phyloP scores from a whole-genome alignment of 2,329 filamentous ascomycete genomes.

The Trichoderma semiorbis region DNA sequence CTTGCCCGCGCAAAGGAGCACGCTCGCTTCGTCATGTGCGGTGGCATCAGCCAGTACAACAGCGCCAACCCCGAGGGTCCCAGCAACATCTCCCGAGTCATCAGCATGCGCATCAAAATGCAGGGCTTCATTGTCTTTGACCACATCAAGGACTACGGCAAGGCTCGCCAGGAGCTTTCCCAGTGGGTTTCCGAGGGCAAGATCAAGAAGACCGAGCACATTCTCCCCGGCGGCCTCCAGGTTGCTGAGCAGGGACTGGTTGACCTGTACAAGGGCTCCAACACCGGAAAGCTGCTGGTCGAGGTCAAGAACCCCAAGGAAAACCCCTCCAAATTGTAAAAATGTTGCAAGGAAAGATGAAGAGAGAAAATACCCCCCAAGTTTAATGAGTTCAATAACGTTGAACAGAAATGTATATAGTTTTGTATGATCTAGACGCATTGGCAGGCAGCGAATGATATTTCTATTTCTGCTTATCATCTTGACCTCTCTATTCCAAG shows the following conservation, averaged over 20 bases:
- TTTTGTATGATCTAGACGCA: neutral
- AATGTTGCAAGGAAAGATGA: neutral
- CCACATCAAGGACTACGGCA: constrained; percentile 54
- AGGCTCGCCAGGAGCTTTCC: constrained; percentile 58
- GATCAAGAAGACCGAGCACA: constrained; percentile 67
- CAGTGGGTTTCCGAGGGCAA: constrained; percentile 70
- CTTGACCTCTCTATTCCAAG: neutral
- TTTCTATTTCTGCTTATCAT: neutral
- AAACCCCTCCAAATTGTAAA: constrained; percentile 24
- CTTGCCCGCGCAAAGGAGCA: constrained; percentile 59
- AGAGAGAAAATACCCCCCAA: neutral
- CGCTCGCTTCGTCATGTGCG: constrained; percentile 69
- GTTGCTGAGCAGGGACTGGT: constrained; percentile 61
- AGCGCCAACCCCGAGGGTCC: constrained; percentile 51
- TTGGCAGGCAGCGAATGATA: neutral
- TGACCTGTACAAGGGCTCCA: constrained; percentile 64
- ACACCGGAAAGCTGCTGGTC: constrained; percentile 65
- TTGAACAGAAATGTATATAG: constrained; percentile 7
- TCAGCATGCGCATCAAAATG: constrained; percentile 57
- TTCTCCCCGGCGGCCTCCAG: constrained; percentile 65
- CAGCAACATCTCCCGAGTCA: constrained; percentile 51
- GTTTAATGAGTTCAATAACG: neutral
- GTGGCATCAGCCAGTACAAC: constrained; percentile 69
- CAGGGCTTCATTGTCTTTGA: constrained; percentile 74
- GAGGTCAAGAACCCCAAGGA: constrained; percentile 43